Conservation (phyloP, 2,329 filamentous ascomycete genomes). For the Fusarium sp. region DNA sequence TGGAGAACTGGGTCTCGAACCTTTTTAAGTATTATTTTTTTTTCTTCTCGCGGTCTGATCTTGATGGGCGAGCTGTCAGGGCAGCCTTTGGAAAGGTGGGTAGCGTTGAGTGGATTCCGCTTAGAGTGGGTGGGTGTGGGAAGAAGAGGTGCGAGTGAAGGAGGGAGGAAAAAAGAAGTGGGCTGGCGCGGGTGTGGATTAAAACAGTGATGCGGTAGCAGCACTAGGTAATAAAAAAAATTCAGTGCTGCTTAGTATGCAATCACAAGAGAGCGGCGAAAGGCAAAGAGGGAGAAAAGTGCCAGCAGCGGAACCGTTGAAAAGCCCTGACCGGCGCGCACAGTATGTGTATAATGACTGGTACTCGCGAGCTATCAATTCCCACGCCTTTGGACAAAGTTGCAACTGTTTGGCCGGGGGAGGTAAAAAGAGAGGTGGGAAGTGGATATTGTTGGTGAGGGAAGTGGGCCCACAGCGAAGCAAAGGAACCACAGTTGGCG, state of each 20-base stretch:
- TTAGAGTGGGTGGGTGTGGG: conserved; percentile 43
- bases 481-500: conserved; percentile 48
- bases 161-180: conserved; percentile 44
- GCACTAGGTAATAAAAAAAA: conserved; percentile 36
- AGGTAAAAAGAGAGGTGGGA: conserved; percentile 35
- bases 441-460: conserved; percentile 46
- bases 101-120: conserved; percentile 43
- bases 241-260: conserved; percentile 39
- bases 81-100: conserved; percentile 50
- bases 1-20: conserved; percentile 62
- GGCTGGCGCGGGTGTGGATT: conserved; percentile 44
- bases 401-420: conserved; percentile 25
- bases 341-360: conserved; percentile 34
- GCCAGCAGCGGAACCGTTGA: conserved; percentile 45
- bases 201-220: conserved; percentile 37
- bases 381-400: conserved; percentile 31
- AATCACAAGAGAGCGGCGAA: conserved; percentile 31
- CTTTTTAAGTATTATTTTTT: conserved; percentile 57
- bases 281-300: conserved; percentile 23
- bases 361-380: conserved; percentile 40
- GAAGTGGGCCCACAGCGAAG: conserved; percentile 49
- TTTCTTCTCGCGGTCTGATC: conserved; percentile 39
- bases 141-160: conserved; percentile 43
- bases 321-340: conserved; percentile 43
- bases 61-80: conserved; percentile 47